Percentiles rank a stretch among this genome's conserved stretches.
Conservation (phyloP, 805 yeast species). For the Zygoascus biomembranicola region DNA sequence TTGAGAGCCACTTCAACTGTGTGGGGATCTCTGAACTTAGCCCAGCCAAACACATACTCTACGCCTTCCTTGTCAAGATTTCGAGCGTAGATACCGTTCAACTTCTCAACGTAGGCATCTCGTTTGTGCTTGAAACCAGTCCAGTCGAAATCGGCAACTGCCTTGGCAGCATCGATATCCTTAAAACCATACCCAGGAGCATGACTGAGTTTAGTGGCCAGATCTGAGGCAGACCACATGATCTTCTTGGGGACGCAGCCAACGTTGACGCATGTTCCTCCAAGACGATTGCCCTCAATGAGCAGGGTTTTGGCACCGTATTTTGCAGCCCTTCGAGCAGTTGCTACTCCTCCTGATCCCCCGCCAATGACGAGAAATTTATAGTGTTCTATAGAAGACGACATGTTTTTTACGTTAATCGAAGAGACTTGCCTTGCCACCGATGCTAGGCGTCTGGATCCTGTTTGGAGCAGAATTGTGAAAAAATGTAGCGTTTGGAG, state of each 20-base stretch:
- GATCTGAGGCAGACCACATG: conserved; percentile 96
- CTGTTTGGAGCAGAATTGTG: neutral
- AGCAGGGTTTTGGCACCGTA: conserved; percentile 84
- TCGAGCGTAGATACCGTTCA: conserved; percentile 89
- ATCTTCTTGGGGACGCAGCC: conserved; percentile 99
- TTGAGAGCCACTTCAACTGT: conserved; percentile 64
- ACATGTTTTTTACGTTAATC: conserved; percentile 22
- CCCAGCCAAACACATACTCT: conserved; percentile 80
- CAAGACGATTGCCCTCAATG: conserved; percentile 72
- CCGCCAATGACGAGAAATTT: conserved; percentile 96
- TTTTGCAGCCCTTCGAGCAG: conserved; percentile 88
- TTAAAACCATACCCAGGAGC: conserved; percentile 79
- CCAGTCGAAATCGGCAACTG: conserved; percentile 71
- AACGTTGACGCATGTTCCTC: conserved; percentile 98
- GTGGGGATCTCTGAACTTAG: conserved; percentile 59
- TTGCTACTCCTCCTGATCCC: conserved; percentile 99
- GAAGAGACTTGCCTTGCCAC: conserved; percentile 44
- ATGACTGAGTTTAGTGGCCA: conserved; percentile 65
- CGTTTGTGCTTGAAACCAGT: conserved; percentile 69
- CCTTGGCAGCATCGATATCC: conserved; percentile 41
- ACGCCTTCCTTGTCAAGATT: conserved; percentile 86
- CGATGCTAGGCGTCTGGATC: neutral
- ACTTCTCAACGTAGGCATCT: conserved; percentile 80
- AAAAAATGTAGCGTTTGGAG: neutral
- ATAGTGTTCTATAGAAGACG: conserved; percentile 42